Base-by-base conservation (phyloP, 2,329 filamentous ascomycete species). In the Fusarium continuum region DNA sequence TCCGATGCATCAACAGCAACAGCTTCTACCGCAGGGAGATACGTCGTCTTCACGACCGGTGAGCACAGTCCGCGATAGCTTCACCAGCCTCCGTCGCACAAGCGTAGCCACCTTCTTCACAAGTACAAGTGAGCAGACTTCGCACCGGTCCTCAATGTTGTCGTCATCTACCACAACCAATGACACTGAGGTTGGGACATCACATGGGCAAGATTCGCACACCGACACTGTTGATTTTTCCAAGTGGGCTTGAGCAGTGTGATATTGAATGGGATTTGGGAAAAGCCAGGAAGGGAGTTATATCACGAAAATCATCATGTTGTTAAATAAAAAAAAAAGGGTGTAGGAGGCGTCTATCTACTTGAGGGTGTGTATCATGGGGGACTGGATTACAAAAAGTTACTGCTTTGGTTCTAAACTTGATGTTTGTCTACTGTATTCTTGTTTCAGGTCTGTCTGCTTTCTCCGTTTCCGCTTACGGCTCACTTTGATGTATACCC, bases 81-180 rank as follows among this genome's bases (percentile, higher is more conserved):
- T 88, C 54, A 85, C 76, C 67, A 87, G 83, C 66, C 77, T 89
- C 32, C 80, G 86, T 45, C 79, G 87, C 55, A 83, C 86, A n/a
- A 88, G 86, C 28, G 86, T 89, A 3, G 86, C 85, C 6, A 89
- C 86, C 3, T 89, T 89, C 70, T 85, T 88, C 64, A 84, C 84
- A 3, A 83, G 76, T 56, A 80, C 81, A 6, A 86, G 81, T 70
- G 85, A 88, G 61, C 79, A 82, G 64, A 78, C 74, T 9, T 87
- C 84, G 47, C 85, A 88, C 55, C 80, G 86, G 35, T 85, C 84
- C 6, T 87, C 83, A n/a, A 79, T 83, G 62, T 73, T 87, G 6
- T 80, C 77, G n/a, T 83, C 81, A 25, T 82, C 80, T 9, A 80
- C 80, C 2, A 82, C 82, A 10, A 83, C 83, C 6, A 83, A 83